These are phyloP conservation scores for Tetracladium marchalianum DNA, from an alignment of 495 filamentous ascomycete genomes.

Conservation along the genomic window DNA sequence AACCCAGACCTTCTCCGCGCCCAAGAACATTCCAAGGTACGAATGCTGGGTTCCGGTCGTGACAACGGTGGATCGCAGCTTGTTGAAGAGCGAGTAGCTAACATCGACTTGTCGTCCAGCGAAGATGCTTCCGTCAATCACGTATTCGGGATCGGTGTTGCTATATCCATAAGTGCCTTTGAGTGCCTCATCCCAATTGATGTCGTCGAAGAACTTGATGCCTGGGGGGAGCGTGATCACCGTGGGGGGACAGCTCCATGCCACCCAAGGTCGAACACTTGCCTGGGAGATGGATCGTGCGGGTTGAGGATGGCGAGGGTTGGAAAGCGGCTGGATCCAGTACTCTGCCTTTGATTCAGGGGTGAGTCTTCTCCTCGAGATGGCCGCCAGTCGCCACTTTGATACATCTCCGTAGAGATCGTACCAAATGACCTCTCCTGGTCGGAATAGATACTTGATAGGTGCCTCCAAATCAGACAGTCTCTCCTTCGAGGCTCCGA, in stretches of 20 bases:
- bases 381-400: slow-evolving; percentile 48
- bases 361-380: slow-evolving; percentile 25
- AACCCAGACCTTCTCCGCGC: slow-evolving; percentile 52
- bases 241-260: slow-evolving; percentile 45
- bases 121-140: slow-evolving; percentile 52
- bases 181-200: slow-evolving; percentile 40
- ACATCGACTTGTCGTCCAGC: slow-evolving; percentile 47
- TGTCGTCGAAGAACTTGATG: slow-evolving; percentile 29
- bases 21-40: slow-evolving; percentile 51
- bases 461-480: slow-evolving; percentile 13
- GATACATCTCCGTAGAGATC: slow-evolving; percentile 25
- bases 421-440: slow-evolving; percentile 53
- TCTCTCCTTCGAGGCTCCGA: slow-evolving; percentile 24
- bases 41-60: slow-evolving; percentile 2
- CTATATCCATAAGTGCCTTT: slow-evolving; percentile 21
- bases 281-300: slow-evolving; percentile 20
- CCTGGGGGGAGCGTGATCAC: slow-evolving; percentile 7
- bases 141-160: slow-evolving; percentile 26
- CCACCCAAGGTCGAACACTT: slow-evolving; percentile 44
- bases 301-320: slow-evolving; percentile 30
- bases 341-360: slow-evolving; percentile 26
- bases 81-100: slow-evolving; percentile 43
- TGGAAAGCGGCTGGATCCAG: slow-evolving; percentile 41
- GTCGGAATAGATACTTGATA: slow-evolving; percentile 40
- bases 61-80: slow-evolving; percentile 26